Conservation (phyloP, 495 filamentous ascomycete genomes). For the Talaromyces thailandensis region DNA sequence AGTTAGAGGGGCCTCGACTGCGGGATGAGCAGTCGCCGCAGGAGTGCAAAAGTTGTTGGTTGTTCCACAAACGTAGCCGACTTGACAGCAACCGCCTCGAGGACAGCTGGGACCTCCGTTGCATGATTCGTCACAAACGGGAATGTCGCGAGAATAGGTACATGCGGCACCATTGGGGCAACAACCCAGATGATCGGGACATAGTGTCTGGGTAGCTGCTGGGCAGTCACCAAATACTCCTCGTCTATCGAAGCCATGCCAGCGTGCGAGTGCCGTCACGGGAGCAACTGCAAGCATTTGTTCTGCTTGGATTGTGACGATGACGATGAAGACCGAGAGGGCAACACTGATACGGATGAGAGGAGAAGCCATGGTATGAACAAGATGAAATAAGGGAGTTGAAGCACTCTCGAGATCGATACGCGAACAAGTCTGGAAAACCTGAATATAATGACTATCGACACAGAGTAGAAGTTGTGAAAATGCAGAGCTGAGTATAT, state of each 20-base stretch:
- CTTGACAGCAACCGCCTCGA: conserved; percentile 4
- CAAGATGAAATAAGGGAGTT: too few species aligned
- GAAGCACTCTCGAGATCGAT: too few species aligned
- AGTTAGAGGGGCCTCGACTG: background rate
- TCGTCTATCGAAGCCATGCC: background rate
- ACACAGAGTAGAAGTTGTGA: background rate
- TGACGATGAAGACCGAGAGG: background rate
- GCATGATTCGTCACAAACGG: conserved; percentile 4
- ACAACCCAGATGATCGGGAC: background rate
- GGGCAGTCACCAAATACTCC: background rate
- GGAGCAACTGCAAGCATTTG: conserved; percentile 5
- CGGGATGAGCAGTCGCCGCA: background rate
- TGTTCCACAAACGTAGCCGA: conserved; percentile 1
- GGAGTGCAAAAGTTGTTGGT: conserved; percentile 7
- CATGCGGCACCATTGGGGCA: conserved; percentile 3
- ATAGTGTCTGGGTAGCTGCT: background rate
- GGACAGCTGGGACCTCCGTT: background rate
- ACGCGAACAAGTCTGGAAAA: background rate
- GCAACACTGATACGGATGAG: background rate
- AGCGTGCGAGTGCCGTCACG: background rate
- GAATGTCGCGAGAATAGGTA: conserved; percentile 4
- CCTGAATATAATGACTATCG: background rate
- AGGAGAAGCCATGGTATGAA: background rate
- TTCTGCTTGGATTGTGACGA: background rate
- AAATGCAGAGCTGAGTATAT: background rate